These are phyloP conservation scores for Xylaria sp. DNA, from an alignment of 2,329 filamentous ascomycete species.

Conservation along the genomic window DNA sequence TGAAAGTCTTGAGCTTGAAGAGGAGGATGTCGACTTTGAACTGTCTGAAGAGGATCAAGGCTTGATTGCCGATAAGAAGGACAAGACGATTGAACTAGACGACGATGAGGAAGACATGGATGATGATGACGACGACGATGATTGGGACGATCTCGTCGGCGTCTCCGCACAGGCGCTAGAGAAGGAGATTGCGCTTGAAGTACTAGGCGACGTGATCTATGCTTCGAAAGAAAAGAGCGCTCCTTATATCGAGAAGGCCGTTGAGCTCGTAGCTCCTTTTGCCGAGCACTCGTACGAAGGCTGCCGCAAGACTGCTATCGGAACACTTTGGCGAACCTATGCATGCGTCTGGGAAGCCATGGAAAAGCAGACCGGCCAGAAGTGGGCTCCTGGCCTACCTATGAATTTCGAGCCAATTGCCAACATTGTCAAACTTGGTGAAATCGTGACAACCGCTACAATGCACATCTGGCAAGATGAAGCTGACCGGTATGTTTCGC, in stretches of 20 bases:
- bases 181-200: constrained; percentile 97
- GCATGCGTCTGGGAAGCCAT: constrained; percentile 89
- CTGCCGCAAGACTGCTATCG: constrained; percentile 89
- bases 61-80: constrained; percentile 68
- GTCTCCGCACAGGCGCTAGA: constrained; percentile 91
- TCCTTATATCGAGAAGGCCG: constrained; percentile 83
- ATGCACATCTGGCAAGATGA: constrained; percentile 89
- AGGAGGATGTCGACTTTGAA: constrained; percentile 86
- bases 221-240: constrained; percentile 66
- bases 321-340: constrained; percentile 93
- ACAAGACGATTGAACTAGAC: constrained; percentile 72
- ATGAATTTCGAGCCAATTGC: constrained; percentile 80
- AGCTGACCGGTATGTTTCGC: constrained; percentile 82
- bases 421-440: constrained; percentile 85
- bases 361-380: constrained; percentile 79
- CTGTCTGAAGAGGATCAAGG: constrained; percentile 63
- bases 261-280: constrained; percentile 82
- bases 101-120: constrained; percentile 67
- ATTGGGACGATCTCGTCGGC: constrained; percentile 84
- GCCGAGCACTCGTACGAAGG: constrained; percentile 92
- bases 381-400: constrained; percentile 91
- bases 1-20: constrained; percentile 84
- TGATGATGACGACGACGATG: constrained; percentile 75
- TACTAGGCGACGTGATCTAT: constrained; percentile 90
- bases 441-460: constrained; percentile 85